phyloP scores from a whole-genome alignment of 441 rosid species.

The Theobroma grandiflorum region DNA sequence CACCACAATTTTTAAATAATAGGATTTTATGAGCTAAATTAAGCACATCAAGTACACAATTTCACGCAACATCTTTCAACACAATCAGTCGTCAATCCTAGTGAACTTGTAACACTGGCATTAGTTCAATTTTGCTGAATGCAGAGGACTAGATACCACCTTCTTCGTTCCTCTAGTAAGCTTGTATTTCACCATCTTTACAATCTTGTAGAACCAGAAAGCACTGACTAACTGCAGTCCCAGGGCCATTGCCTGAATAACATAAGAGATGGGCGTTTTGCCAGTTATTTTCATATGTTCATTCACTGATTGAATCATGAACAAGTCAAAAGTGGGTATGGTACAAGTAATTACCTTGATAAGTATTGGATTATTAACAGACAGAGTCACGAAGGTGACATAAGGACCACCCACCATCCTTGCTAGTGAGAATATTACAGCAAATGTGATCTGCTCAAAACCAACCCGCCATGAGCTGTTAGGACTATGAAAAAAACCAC shows the following conservation, averaged over 20 bases:
- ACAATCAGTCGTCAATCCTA: background rate
- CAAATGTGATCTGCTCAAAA: constrained; percentile 60
- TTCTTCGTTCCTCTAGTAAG: constrained; percentile 47
- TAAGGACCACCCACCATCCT: constrained; percentile 86
- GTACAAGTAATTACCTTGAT: constrained; percentile 55
- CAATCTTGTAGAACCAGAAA: constrained; percentile 89
- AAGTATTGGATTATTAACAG: constrained; percentile 60
- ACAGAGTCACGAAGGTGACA: constrained; percentile 54
- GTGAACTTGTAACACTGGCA: background rate
- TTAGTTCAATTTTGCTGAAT: background rate
- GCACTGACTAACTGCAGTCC: constrained; percentile 82
- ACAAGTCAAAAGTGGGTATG: no score
- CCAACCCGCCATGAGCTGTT: background rate
- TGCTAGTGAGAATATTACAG: constrained; percentile 64
- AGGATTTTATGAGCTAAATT: background rate
- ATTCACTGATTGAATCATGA: background rate
- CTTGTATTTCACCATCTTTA: constrained; percentile 74
- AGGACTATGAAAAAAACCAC: no score
- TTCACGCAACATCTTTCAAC: background rate
- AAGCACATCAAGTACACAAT: background rate
- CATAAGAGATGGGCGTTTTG: background rate
- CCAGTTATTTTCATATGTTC: background rate
- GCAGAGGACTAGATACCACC: background rate
- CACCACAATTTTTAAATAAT: background rate
- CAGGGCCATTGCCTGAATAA: constrained; percentile 65